Conservation (phyloP, 768 basidiomycete species). For the Tremella yokohamensis region DNA sequence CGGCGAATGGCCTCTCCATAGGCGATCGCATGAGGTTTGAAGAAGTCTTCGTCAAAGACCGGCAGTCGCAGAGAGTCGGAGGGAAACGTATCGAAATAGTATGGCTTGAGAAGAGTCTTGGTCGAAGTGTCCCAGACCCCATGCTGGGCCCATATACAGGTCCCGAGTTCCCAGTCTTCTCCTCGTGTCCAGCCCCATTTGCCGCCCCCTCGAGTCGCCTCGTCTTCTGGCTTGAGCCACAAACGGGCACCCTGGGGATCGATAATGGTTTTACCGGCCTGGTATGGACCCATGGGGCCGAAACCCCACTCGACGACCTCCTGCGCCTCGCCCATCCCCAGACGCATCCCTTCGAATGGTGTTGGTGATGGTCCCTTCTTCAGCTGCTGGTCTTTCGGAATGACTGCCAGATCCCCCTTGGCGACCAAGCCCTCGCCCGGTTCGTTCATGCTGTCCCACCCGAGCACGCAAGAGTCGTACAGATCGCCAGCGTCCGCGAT, state of each 20-base stretch:
- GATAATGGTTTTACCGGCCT: constrained; percentile 68
- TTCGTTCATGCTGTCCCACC: constrained; percentile 96
- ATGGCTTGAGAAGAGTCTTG: constrained; percentile 23
- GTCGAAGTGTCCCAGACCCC: constrained; percentile 47
- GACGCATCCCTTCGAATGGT: constrained; percentile 71
- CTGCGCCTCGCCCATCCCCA: constrained; percentile 82
- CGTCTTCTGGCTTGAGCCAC: constrained; percentile 33
- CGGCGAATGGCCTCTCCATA: constrained; percentile 36
- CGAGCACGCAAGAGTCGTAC: constrained; percentile 80
- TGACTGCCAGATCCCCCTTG: constrained; percentile 63
- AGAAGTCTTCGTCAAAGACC: constrained; percentile 45
- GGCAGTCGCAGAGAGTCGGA: constrained; percentile 13
- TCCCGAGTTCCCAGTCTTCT: constrained; percentile 46
- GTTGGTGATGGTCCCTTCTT: constrained; percentile 85
- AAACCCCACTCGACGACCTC: constrained; percentile 77
- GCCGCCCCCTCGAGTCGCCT: constrained; percentile 52
- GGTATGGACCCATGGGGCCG: constrained; percentile 69
- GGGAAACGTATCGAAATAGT: constrained; percentile 40
- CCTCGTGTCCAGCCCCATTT: constrained; percentile 68
- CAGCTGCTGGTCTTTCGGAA: constrained; percentile 67
- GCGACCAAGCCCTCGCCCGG: constrained; percentile 78
- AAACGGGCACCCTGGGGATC: constrained; percentile 65
- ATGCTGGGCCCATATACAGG: constrained; percentile 51
- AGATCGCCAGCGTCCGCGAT: constrained; percentile 68
- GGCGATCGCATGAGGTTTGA: constrained; percentile 33